Base-by-base conservation (phyloP, 2,329 filamentous ascomycete species). In the Trichoderma asperellum region DNA sequence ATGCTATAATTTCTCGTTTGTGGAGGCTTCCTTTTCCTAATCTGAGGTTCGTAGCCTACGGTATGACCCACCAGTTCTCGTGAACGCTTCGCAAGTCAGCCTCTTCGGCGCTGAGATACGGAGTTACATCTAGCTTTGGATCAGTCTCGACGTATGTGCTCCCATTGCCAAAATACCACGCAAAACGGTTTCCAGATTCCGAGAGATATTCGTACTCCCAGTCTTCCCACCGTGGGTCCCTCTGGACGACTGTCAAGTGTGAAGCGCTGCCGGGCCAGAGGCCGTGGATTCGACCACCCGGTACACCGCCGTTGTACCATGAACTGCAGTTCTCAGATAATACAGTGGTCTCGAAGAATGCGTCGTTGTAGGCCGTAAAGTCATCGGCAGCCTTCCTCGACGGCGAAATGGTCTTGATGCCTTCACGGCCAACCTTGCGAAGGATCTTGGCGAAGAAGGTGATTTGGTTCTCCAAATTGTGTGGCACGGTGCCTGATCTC, bases 181-280 rank as follows among this genome's bases (percentile, higher is more conserved):
- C 80, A 72, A 91, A 88, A 8, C 87, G 76, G 56, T 86, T 86
- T 0, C 80, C 81, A 76, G 80, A 79, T 2, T 78, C 76, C 0
- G 77, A 76, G 0, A 84, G 74, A 60, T 86, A 83, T 73, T 82
- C 78, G 71, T 85, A 86, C 69, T 85, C 81, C 76, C 80, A 88
- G 67, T 88, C 86, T 73, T 88, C 86, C 84, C 85, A 87, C 11
- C 85, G 76, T 1, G 85, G 85, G n/a, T 85, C 80, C 27, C 82
- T 77, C 29, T 88, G 81, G 8, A 90, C 82, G 16, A 87, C 83
- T 2, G 88, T 89, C 37, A 88, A 79, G 73, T 91, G 88, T 0
- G 85, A 82, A 1, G 89, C 89, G 72, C 88, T 91, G 0, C 90
- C 90, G 0, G 91, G 91, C 86, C 90, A 93, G 7, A 91, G 75